Evolutionary conservation across 371 early-diverging fungal genomes (phyloP), one percentile per base, ranked within the genome.

Genomic region (Syncephalastrum contaminatum): DNA sequence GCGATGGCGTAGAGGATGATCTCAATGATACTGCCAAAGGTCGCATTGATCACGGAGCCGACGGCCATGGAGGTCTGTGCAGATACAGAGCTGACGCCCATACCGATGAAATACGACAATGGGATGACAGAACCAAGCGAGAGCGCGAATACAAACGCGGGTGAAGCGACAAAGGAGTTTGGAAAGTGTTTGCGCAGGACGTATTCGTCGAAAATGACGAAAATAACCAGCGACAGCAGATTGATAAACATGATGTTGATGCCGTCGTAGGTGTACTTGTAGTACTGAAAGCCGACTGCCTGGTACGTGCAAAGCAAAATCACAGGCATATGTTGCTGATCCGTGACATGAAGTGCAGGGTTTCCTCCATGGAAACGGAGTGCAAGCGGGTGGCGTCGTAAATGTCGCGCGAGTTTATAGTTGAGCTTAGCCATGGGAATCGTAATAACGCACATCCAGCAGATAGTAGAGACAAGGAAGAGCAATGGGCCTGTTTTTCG

Each of bases 211-310:
- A 91, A 62, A 20, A 97, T 84, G 3, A 85, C 85, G 64, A 92
- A 90, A 40, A 88, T 67, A 4, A 88, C 92, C 4, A 96, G 68
- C 2, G 89, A 84, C 50, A 96, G 72, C 72, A 96, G 66, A 70
- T 98, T 96, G 81, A 97, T 90, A 61, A 98, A 90, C 45, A 96
- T 84, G 52, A 98, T 93, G 75, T 97, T 98, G 77, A 95, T 89
- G 14, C 98, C 98, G 58, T 95, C 95, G 45, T 90, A 84, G 6
- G 97, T 97, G 70, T 94, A 96, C 73, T 92, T 92, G 83, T 90
- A 91, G 69, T 94, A 93, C 62, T 88, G 86, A 47, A 86, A 64
- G 15, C 93, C 94, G 39, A 88, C 72, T 0, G 92, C 92, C 46
- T 88, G 81, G 60, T 87, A 87, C 0, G 89, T 89, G 66, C 92